A percentile compares a stretch with the other conserved stretches of the same genome.
phyloP scores from a whole-genome alignment of 1,284 basidiomycete species.

The Fomitopsis palustris region DNA sequence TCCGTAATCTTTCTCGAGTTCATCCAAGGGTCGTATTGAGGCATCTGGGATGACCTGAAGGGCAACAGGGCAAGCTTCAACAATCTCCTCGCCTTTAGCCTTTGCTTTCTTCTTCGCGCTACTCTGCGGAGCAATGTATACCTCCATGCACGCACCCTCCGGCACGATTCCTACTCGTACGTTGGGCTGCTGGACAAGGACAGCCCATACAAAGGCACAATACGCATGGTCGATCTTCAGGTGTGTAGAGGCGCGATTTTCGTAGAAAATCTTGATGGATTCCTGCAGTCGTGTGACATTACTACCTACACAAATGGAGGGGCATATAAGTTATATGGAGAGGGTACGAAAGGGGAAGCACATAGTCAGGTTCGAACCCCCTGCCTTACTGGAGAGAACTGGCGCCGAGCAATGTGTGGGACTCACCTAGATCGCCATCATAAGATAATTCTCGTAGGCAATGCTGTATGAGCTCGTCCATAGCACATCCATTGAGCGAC shows the following conservation, averaged over 20 bases:
- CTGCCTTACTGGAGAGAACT: constrained; percentile 9
- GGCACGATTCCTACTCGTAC: constrained; percentile 69
- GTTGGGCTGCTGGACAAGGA: constrained; percentile 68
- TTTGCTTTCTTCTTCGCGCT: constrained; percentile 61
- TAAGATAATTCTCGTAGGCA: constrained; percentile 76
- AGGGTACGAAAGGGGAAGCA: constrained; percentile 1
- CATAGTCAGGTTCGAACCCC: constrained; percentile 32
- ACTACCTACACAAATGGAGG: constrained; percentile 49
- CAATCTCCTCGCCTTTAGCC: constrained; percentile 46
- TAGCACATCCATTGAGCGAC: constrained; percentile 19
- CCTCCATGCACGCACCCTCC: constrained; percentile 52
- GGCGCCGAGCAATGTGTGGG: not conserved
- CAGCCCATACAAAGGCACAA: constrained; percentile 76
- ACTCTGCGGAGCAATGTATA: constrained; percentile 71
- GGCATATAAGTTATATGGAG: not conserved
- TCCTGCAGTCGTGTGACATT: constrained; percentile 63
- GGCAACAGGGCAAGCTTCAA: constrained; percentile 37
- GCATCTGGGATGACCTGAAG: constrained; percentile 55
- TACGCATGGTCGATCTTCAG: constrained; percentile 76
- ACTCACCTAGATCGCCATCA: constrained; percentile 78
- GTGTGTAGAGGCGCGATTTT: constrained; percentile 32
- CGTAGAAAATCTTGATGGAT: constrained; percentile 67
- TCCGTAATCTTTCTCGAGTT: constrained; percentile 53
- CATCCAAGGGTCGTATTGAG: constrained; percentile 46
- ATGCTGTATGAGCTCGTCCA: constrained; percentile 76